Percentiles rank a stretch among this genome's conserved stretches.
Conservation (phyloP, 768 basidiomycete species). For the Neoboletus brunneissimus region DNA sequence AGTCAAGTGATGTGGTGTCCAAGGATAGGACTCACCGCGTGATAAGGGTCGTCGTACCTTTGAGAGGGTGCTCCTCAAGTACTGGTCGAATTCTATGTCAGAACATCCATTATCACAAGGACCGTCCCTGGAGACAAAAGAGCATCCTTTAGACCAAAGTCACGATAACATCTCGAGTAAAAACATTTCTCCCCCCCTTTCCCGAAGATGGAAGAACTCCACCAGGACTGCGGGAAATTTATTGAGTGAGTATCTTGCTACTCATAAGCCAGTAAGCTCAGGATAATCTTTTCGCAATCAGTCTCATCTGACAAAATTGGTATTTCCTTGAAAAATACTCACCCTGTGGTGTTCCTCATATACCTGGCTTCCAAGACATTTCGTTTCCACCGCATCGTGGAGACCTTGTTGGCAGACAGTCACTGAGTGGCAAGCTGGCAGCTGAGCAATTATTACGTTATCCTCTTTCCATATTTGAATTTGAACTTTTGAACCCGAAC, state of each 20-base stretch:
- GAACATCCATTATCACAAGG: not conserved
- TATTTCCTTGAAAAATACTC: not conserved
- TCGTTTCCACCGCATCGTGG: not conserved
- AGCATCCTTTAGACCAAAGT: not conserved
- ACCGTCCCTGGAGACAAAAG: not conserved
- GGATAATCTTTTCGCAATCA: too few relatives aligned
- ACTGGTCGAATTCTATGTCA: not conserved
- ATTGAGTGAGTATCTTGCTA: not conserved
- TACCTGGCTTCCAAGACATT: not conserved
- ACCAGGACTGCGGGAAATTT: not conserved
- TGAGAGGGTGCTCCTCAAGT: not conserved
- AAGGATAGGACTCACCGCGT: not conserved
- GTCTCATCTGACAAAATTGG: not conserved
- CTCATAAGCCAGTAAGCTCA: not conserved
- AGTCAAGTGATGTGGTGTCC: not conserved
- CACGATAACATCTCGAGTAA: not conserved
- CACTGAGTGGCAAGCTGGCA: too few relatives aligned
- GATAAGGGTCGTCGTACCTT: not conserved
- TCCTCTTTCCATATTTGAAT: not conserved
- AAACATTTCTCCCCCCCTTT: not conserved
- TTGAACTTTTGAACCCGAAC: not conserved
- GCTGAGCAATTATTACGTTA: not conserved
- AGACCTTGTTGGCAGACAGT: too few relatives aligned
- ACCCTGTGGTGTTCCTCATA: not conserved
- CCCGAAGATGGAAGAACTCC: not conserved